Evolutionary conservation across 345 rosid genomes (phyloP).

Genomic region (Raphanus raphanistrum): DNA sequence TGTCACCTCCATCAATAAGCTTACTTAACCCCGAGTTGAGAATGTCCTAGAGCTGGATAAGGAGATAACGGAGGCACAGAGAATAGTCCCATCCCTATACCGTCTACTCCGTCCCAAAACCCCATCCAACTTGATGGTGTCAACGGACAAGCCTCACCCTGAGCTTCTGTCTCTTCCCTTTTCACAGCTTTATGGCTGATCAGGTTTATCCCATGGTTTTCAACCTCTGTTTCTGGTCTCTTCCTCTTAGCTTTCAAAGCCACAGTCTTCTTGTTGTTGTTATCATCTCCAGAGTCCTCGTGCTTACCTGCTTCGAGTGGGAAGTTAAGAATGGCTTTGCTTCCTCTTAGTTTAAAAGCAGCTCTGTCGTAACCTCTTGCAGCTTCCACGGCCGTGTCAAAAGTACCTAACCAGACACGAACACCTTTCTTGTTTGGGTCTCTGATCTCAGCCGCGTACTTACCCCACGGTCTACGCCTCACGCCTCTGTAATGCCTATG

Average conservation of each 20-base stretch:
- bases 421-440: slow-evolving; percentile 84
- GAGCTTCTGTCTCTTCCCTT: slow-evolving; percentile 30
- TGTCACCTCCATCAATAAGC: neutral
- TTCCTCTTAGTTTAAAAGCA: slow-evolving; percentile 77
- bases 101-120: slow-evolving; percentile 61
- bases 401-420: slow-evolving; percentile 85
- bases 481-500: slow-evolving; percentile 77
- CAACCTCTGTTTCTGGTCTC: slow-evolving; percentile 41
- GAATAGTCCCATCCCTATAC: slow-evolving; percentile 60
- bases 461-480: slow-evolving; percentile 85
- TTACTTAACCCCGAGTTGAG: slow-evolving; percentile 46
- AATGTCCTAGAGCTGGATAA: slow-evolving; percentile 43
- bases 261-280: neutral
- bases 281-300: slow-evolving; percentile 15
- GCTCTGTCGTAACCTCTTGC: slow-evolving; percentile 82
- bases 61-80: slow-evolving; percentile 77
- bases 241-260: slow-evolving; percentile 42
- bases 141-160: slow-evolving; percentile 43
- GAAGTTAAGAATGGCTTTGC: slow-evolving; percentile 84
- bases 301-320: slow-evolving; percentile 69
- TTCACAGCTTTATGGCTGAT: slow-evolving; percentile 32
- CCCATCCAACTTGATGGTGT: slow-evolving; percentile 93
- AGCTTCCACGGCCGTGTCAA: slow-evolving; percentile 78
- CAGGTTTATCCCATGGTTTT: slow-evolving; percentile 6
- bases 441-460: slow-evolving; percentile 83